These are phyloP conservation scores for Sporothrix variecibatus DNA, from an alignment of 2,329 filamentous ascomycete genomes.

Conservation along the genomic window DNA sequence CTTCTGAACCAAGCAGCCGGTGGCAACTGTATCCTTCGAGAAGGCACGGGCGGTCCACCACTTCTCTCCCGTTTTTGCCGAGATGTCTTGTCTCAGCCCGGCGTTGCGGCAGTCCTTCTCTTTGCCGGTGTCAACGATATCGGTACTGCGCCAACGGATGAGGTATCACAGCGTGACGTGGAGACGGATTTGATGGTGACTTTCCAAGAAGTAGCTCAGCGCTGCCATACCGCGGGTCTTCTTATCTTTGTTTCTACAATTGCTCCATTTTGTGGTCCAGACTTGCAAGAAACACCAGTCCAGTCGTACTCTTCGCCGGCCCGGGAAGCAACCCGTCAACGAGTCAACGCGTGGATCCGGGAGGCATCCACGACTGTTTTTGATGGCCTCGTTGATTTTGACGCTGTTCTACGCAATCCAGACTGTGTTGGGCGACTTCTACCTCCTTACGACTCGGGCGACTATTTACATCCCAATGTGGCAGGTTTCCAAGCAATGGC, in stretches of 20 bases:
- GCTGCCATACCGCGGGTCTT: background rate
- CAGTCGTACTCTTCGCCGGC: background rate
- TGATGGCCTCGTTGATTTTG: conserved; percentile 3
- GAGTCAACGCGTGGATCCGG: background rate
- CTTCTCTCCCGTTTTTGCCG: background rate
- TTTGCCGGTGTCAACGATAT: conserved; percentile 2
- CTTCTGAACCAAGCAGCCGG: background rate
- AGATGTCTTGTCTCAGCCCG: background rate
- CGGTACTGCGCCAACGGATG: background rate
- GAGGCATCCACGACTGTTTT: background rate
- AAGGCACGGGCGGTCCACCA: background rate
- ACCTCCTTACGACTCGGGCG: background rate
- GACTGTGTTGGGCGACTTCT: background rate
- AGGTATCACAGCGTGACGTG: background rate
- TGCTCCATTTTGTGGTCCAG: background rate
- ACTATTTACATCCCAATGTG: background rate
- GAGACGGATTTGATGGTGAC: background rate
- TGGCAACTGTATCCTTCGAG: background rate
- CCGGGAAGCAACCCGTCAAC: background rate
- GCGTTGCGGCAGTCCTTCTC: background rate
- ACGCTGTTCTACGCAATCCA: background rate
- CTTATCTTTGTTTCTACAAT: background rate
- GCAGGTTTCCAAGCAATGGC: background rate
- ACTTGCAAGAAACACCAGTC: background rate
- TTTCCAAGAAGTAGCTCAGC: background rate